Evolutionary conservation across 1,284 basidiomycete genomes (phyloP).

Genomic region (Moesziomyces parantarcticus): DNA sequence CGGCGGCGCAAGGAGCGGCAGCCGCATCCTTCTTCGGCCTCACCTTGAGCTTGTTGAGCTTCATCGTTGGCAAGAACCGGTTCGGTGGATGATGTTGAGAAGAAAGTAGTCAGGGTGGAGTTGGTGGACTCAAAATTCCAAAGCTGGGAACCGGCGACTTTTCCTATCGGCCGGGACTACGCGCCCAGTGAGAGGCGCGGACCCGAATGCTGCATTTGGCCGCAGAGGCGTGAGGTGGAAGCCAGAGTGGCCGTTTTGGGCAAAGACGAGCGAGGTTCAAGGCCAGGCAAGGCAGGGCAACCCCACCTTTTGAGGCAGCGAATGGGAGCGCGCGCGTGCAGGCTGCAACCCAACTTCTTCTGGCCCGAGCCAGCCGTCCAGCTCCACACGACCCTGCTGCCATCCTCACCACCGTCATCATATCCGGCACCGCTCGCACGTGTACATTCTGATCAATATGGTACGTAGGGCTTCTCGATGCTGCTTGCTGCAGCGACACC

Average conservation of each 20-base stretch:
- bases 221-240: constrained; percentile 29
- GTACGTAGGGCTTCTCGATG: constrained; percentile 9
- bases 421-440: background rate
- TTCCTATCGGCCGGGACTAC: constrained; percentile 22
- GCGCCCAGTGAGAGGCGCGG: constrained; percentile 3
- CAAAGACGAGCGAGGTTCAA: background rate
- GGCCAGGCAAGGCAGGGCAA: background rate
- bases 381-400: background rate
- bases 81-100: constrained; percentile 9
- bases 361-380: background rate
- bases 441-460: constrained; percentile 7
- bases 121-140: constrained; percentile 16
- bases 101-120: constrained; percentile 1
- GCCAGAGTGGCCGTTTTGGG: constrained; percentile 1
- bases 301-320: constrained; percentile 2
- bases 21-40: constrained; percentile 77
- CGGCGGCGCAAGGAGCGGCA: constrained; percentile 77
- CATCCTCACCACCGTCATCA: background rate
- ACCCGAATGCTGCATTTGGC: constrained; percentile 22
- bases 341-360: constrained; percentile 7
- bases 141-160: background rate
- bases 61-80: constrained; percentile 40
- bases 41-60: constrained; percentile 65
- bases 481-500: background rate
- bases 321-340: constrained; percentile 11